A percentile compares a stretch with the other conserved stretches of the same genome.
Conservation (phyloP, 1,284 basidiomycete species). For the Cryptococcus sp. region DNA sequence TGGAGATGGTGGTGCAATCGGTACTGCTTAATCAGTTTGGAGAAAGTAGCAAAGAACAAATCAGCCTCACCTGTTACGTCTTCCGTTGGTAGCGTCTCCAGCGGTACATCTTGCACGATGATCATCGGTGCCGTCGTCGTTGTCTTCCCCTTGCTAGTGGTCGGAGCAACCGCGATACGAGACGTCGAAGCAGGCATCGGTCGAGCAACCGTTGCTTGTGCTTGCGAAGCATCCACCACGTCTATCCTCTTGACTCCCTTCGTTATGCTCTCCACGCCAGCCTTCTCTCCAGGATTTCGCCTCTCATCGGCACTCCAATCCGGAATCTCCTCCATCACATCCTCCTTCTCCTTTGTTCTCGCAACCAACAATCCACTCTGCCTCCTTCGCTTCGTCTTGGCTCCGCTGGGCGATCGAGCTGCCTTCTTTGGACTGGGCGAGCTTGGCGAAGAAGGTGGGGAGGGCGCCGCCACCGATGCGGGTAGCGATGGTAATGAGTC, state of each 20-base stretch:
- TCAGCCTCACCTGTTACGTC: too few relatives aligned
- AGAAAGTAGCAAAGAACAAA: too few relatives aligned
- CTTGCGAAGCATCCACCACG: too few relatives aligned
- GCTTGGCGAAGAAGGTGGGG: not conserved
- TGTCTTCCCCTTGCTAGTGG: too few relatives aligned
- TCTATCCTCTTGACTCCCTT: too few relatives aligned
- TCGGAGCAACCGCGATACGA: too few relatives aligned
- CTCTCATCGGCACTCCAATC: slow-evolving; percentile 6
- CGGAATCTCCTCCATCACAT: slow-evolving; percentile 3
- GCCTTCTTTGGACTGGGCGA: not conserved
- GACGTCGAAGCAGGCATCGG: too few relatives aligned
- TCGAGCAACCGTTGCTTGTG: too few relatives aligned
- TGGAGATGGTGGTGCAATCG: not conserved
- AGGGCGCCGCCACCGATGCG: not conserved
- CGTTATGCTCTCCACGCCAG: too few relatives aligned
- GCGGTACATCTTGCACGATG: too few relatives aligned
- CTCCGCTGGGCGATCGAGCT: not conserved
- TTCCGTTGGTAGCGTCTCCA: too few relatives aligned
- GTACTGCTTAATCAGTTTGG: not conserved
- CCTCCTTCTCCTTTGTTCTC: slow-evolving; percentile 5
- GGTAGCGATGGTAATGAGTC: slow-evolving; percentile 1
- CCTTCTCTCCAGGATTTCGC: not conserved
- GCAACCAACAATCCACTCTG: slow-evolving; percentile 21
- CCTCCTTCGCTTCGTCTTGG: slow-evolving; percentile 13
- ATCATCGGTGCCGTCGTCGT: too few relatives aligned